These are phyloP conservation scores for Oidiodendron maius DNA, from an alignment of 495 filamentous ascomycete genomes.

Conservation along the genomic window DNA sequence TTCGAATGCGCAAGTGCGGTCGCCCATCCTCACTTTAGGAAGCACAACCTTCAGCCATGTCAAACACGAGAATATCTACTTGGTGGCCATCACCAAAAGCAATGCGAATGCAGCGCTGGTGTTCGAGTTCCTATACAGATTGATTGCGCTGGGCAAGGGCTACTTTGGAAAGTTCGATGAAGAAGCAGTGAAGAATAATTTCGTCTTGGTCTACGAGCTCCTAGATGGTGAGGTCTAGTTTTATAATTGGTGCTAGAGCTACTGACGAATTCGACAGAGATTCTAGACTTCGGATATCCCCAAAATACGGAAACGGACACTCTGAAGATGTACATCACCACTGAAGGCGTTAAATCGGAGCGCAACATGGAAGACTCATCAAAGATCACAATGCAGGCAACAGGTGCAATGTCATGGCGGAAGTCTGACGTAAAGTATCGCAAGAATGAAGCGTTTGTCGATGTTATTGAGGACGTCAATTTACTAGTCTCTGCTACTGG, in stretches of 20 bases:
- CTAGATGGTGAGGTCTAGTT: slow-evolving; percentile 84
- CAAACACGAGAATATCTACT: slow-evolving; percentile 98
- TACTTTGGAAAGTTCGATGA: slow-evolving; percentile 99
- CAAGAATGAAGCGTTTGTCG: slow-evolving; percentile 98
- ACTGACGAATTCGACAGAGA: slow-evolving; percentile 53
- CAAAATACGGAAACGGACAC: slow-evolving; percentile 99
- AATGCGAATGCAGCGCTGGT: slow-evolving; percentile 99
- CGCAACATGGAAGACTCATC: slow-evolving; percentile 88
- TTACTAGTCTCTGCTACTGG: slow-evolving; percentile 96
- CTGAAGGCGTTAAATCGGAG: slow-evolving; percentile 96
- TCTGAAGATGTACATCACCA: slow-evolving; percentile 99
- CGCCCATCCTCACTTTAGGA: slow-evolving; percentile 93
- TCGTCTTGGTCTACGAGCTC: slow-evolving; percentile 97
- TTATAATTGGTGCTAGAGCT: slow-evolving; percentile 1
- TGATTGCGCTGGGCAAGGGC: slow-evolving; percentile 83
- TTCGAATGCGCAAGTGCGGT: slow-evolving; percentile 95
- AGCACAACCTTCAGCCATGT: slow-evolving; percentile 99
- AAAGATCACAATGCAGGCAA: slow-evolving; percentile 98
- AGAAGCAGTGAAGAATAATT: slow-evolving; percentile 99
- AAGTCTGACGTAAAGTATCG: slow-evolving; percentile 97
- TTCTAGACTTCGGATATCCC: slow-evolving; percentile 98
- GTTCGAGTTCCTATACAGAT: slow-evolving; percentile 94
- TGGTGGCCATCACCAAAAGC: slow-evolving; percentile 97
- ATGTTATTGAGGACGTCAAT: slow-evolving; percentile 99
- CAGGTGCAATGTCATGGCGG: slow-evolving; percentile 93